Base-by-base conservation (phyloP, 352 stramenopile genomes). In the Blastocystis hominis region DNA sequence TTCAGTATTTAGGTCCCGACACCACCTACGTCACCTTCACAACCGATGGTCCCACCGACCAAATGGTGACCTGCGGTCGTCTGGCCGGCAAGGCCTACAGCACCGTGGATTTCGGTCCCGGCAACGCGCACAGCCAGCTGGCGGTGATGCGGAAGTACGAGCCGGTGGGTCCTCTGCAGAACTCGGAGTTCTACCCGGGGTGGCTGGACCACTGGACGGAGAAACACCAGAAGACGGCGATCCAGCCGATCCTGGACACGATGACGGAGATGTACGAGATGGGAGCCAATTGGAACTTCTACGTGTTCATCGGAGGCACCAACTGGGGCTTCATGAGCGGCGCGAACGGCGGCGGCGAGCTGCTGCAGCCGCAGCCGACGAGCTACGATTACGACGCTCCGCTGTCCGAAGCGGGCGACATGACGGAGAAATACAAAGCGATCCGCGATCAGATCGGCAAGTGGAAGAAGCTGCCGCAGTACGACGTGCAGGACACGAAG, bases 271-370 rank as follows among this genome's bases (percentile, higher is more conserved):
- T 88, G 89, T 56, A 90, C 34, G 6, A 24, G 30, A 40, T 53
- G 20, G 86, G 89, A 54, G 81, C 70, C 5, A 86, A 15, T 30
- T 56, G 91, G 30, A 91, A 89, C 88, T 78, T 91, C n/a, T 91
- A 91, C 61, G 91, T 91, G 89, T 87, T 80, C 17, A 89, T 91
- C 69, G 90, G 90, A n/a, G 90, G 90, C 30, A 91, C 90, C 24
- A 91, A 91, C 84, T 91, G 87, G 44, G 90, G 89, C 30, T 91
- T 90, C 75, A 88, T 72, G 40, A 47, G 34, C 46, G 90, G 90
- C 53, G 89, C 89, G 2, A 91, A 91, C 55, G 76, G 59, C 20
- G 50, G 61, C n/a, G 87, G 77, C 53, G 61, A 75, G 36, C 15
- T 24, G 10, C 42, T 77, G 47, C 63, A 80, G n/a, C 64, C 59